These are phyloP conservation scores for Populus hybrid DNA, from an alignment of 441 rosid genomes.

Conservation along the genomic window DNA sequence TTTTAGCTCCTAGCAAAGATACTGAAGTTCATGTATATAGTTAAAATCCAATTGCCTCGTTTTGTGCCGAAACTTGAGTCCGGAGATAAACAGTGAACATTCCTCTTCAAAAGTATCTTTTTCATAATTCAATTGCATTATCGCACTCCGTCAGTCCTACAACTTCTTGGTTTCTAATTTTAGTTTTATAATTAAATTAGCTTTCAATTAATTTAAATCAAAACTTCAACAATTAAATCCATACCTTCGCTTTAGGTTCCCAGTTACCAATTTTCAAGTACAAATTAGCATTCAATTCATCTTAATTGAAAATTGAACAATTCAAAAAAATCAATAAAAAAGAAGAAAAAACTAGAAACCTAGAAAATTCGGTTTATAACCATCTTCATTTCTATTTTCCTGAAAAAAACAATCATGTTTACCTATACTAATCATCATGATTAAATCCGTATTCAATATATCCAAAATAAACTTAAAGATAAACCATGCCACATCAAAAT, in stretches of 20 bases:
- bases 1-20: neutral
- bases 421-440: neutral
- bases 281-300: neutral
- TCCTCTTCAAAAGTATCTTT: neutral
- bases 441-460: neutral
- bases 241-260: neutral
- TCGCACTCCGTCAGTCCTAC: neutral
- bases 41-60: neutral
- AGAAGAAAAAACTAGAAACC: neutral
- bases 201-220: neutral
- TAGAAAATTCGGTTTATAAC: neutral
- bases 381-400: neutral
- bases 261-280: neutral
- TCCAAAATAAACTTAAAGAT: neutral
- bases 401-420: no score
- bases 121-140: neutral
- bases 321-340: no score
- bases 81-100: neutral
- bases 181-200: neutral
- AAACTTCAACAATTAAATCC: neutral
- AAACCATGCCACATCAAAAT: neutral
- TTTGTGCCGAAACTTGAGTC: neutral
- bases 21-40: neutral
- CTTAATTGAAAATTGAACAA: no score
- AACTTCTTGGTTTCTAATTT: neutral